phyloP scores from a whole-genome alignment of 306 rosid species.

The Datisca glomerata region DNA sequence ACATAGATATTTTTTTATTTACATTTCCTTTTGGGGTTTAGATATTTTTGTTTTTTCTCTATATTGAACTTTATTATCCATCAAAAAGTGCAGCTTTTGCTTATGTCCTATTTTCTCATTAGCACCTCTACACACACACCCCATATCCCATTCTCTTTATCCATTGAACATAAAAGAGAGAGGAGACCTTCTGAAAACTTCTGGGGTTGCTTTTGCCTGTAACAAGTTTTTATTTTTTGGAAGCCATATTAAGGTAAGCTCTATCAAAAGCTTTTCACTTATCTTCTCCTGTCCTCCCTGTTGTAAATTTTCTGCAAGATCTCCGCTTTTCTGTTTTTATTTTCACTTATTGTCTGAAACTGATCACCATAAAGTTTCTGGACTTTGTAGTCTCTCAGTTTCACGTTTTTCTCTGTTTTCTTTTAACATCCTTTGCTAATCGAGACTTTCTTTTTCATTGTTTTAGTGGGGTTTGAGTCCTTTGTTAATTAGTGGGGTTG shows the following conservation, averaged over 20 bases:
- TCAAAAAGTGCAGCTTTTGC: slow-evolving; percentile 1
- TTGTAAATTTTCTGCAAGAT: background rate
- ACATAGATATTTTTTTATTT: background rate
- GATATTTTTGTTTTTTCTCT: background rate
- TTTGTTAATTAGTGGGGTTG: background rate
- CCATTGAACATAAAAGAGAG: no score
- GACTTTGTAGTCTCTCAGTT: background rate
- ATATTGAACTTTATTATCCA: slow-evolving; percentile 1
- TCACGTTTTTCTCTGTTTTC: background rate
- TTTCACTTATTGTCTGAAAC: background rate
- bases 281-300: background rate
- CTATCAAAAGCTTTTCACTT: background rate
- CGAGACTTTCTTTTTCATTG: slow-evolving; percentile 5
- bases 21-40: slow-evolving; percentile 2
- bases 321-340: background rate
- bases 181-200: slow-evolving; percentile 8
- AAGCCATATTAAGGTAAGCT: slow-evolving; percentile 3
- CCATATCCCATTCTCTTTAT: slow-evolving; percentile 11
- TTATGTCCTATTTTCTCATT: slow-evolving; percentile 5
- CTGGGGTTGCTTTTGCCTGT: background rate
- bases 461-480: no score
- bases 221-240: background rate
- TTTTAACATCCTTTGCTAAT: background rate
- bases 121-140: slow-evolving; percentile 7
- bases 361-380: slow-evolving; percentile 1